Conservation (phyloP, 805 yeast genomes). For the Priceomyces carsonii region DNA sequence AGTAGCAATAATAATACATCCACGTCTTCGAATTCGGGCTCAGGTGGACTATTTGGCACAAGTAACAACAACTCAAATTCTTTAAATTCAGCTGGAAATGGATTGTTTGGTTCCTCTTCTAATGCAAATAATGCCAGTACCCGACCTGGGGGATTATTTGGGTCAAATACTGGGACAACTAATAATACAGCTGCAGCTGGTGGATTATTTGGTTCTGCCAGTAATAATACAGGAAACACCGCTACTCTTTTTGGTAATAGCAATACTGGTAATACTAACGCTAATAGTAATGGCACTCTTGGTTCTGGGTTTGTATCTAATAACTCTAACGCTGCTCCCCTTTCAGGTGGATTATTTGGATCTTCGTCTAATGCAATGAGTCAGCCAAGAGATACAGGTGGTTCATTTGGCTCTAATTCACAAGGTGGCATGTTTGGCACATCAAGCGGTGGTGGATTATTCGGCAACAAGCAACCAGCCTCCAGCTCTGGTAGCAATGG, state of each 20-base stretch:
- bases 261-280: too few species aligned
- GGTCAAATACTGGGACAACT: constrained; percentile 9
- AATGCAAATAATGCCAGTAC: constrained; percentile 6
- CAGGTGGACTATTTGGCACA: constrained; percentile 18
- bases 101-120: constrained; percentile 20
- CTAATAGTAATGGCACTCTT: background rate
- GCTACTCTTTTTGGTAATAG: too few species aligned
- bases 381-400: constrained; percentile 16
- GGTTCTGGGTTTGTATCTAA: background rate
- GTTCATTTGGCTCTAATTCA: constrained; percentile 21
- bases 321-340: background rate
- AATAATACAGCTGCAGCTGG: constrained; percentile 9
- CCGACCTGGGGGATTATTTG: constrained; percentile 25
- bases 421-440: constrained; percentile 8
- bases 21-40: constrained; percentile 20
- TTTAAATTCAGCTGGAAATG: too few species aligned
- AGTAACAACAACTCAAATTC: background rate
- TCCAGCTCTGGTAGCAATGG: constrained; percentile 6
- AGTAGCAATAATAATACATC: constrained; percentile 11
- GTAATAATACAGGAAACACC: constrained; percentile 2
- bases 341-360: constrained; percentile 25
- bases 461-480: constrained; percentile 18
- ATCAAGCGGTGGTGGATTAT: constrained; percentile 24
- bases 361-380: constrained; percentile 10
- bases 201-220: constrained; percentile 20